Evolutionary conservation across 2,329 filamentous ascomycete species (phyloP), one percentile per base, ranked within the genome.

Genomic region (Pseudopithomyces maydicus): DNA sequence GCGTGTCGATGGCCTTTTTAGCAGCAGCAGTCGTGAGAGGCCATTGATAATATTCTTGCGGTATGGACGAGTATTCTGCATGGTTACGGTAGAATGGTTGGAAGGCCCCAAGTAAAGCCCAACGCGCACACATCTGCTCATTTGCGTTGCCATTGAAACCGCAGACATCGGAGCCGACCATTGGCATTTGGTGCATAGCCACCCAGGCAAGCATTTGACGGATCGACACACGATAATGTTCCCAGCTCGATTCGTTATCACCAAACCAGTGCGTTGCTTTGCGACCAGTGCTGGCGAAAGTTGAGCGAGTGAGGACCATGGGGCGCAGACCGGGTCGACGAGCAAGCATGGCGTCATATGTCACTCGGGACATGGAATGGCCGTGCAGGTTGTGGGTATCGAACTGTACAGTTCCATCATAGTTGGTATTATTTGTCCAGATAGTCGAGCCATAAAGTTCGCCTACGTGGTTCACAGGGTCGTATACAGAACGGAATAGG

Each of bases 331-430:
- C 72, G 0, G 90, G 89, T 0, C 89, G 84, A 8, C 90, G 84
- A 12, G 79, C 74, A 6, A 86, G 73, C 89, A 93, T 90, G 1
- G 90, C 87, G 12, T 82, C 74, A 51, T 85, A 83, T 0, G 88
- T 90, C 4, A 84, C 78, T 17, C 80, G 76, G 1, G 87, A 89
- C 90, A 92, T 93, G 86, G 91, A 82, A 66, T 85, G 84, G 1
- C 90, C 90, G 71, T 90, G 92, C 1, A 92, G 74, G 64, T 92
- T 92, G 72, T 93, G 90, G 0, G 87, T 90, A 64, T 93, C 90
- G 68, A 90, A 91, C 73, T 90, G 85, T 19, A 81, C 79, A 36
- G 87, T 77, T 1, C 89, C 89, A 56, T 89, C 87, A 41, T 85
- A 81, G 71, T 91, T 89, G 8, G 88, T 81, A 8, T 91, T 76